Conservation (phyloP, 306 rosid species). For the Cicer cuneatum region DNA sequence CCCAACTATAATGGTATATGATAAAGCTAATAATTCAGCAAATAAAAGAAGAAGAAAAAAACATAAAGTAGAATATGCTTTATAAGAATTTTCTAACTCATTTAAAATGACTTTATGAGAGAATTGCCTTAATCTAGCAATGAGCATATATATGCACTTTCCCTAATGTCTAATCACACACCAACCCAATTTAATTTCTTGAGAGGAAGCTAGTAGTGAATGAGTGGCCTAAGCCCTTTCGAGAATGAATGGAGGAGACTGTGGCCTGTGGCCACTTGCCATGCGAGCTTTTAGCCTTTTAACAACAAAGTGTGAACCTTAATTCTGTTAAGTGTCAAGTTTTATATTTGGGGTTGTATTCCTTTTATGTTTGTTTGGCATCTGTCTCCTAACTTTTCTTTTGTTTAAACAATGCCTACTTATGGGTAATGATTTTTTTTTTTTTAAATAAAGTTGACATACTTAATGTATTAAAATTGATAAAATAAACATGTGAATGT, state of each 20-base stretch:
- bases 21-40: constrained; percentile 36
- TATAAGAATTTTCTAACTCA: constrained; percentile 34
- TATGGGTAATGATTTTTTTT: too few species aligned
- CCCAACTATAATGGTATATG: too few species aligned
- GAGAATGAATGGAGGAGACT: constrained; percentile 38
- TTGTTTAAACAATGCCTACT: neutral
- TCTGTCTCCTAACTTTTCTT: constrained; percentile 2
- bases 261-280: constrained; percentile 39
- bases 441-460: too few species aligned
- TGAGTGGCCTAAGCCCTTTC: constrained; percentile 35
- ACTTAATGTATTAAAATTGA: too few species aligned
- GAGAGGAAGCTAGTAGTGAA: constrained; percentile 14
- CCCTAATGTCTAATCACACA: constrained; percentile 52
- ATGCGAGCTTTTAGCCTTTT: constrained; percentile 45
- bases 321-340: constrained; percentile 39
- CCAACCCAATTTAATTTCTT: constrained; percentile 39
- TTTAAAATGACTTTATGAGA: constrained; percentile 32
- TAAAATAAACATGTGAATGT: too few species aligned
- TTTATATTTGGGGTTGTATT: constrained; percentile 17
- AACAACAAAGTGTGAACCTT: constrained; percentile 44
- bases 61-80: constrained; percentile 40
- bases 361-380: neutral
- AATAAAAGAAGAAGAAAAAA: neutral
- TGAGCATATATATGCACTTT: constrained; percentile 51
- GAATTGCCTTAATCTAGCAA: constrained; percentile 54